Conservation (phyloP, 805 yeast species). For the Scheffersomyces lignosus region DNA sequence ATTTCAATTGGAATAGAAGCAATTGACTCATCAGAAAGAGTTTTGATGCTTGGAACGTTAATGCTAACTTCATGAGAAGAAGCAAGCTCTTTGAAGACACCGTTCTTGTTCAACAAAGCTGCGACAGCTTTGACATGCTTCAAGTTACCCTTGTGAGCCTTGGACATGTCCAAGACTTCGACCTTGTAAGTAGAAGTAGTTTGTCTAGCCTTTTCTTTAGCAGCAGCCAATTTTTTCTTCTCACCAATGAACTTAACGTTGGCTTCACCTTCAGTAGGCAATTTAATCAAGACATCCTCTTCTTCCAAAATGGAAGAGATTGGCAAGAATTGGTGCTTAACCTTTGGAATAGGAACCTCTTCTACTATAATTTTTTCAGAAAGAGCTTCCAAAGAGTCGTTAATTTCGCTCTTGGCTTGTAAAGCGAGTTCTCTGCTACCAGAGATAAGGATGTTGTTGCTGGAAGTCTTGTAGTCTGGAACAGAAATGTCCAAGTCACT, state of each 20-base stretch:
- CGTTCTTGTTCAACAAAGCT: constrained; percentile 58
- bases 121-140: constrained; percentile 77
- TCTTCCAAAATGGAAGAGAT: constrained; percentile 50
- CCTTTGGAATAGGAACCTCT: constrained; percentile 62
- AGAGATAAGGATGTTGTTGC: constrained; percentile 46
- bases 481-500: constrained; percentile 30
- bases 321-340: constrained; percentile 70
- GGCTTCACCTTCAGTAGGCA: constrained; percentile 51
- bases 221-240: constrained; percentile 51
- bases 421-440: constrained; percentile 74
- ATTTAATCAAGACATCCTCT: constrained; percentile 55
- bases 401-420: constrained; percentile 53
- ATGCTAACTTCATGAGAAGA: constrained; percentile 34
- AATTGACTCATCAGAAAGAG: constrained; percentile 39
- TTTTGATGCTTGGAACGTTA: constrained; percentile 38
- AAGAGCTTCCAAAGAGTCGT: constrained; percentile 44
- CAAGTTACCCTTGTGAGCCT: constrained; percentile 81
- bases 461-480: constrained; percentile 38
- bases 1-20: constrained; percentile 61
- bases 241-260: constrained; percentile 67
- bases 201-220: constrained; percentile 60
- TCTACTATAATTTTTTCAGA: constrained; percentile 48
- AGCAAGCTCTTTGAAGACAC: constrained; percentile 45
- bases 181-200: constrained; percentile 60
- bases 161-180: constrained; percentile 76